Base-by-base conservation (phyloP, 768 basidiomycete species). In the Tulasnella sp. region DNA sequence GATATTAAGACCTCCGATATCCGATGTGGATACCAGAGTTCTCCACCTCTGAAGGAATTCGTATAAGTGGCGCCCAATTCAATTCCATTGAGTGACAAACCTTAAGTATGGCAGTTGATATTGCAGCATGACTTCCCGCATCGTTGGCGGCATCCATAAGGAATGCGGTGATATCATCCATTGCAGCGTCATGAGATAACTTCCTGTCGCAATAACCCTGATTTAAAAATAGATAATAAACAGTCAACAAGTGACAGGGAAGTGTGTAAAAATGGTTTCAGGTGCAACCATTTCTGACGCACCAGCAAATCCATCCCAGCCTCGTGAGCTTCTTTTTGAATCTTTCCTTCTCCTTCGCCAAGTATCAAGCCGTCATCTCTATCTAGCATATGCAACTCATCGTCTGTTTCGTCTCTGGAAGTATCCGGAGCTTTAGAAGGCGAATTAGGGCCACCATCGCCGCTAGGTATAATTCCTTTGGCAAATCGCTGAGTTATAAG, bases 181-280 rank as follows among this genome's bases (percentile, higher is more conserved):
- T n/a, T 9, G 48, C 13, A 15, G n/a, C 55, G 15, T 53, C 60
- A 15, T 24, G 26, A 17, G 34, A 11, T 23, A 61, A 30, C 32
- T 47, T n/a, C 8, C 13, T 26, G 11, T 49, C 54, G 44, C 58
- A 42, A 60, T 56, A 58, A 19, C 38, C 55, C 52, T 52, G 17
- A 45, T 53, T n/a, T n/a, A n/a, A n/a, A n/a, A n/a, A n/a, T 13
- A 17, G 5, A 27, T 24, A 50, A 50, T 24, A 21, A 38, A 38
- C 24, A 23, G 52, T 10, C 11, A 32, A 8, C 9, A 17, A 30
- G 21, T 17, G 11, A n/a, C n/a, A n/a, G n/a, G n/a, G n/a, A n/a
- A n/a, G n/a, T n/a, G 51, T 26, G 10, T 9, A 4, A 29, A 3
- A 32, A 51, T 5, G 13, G 52, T 27, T 17, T 8, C 27, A 30